phyloP scores from a whole-genome alignment of 2,329 filamentous ascomycete species.

The Xylariales sp. region DNA sequence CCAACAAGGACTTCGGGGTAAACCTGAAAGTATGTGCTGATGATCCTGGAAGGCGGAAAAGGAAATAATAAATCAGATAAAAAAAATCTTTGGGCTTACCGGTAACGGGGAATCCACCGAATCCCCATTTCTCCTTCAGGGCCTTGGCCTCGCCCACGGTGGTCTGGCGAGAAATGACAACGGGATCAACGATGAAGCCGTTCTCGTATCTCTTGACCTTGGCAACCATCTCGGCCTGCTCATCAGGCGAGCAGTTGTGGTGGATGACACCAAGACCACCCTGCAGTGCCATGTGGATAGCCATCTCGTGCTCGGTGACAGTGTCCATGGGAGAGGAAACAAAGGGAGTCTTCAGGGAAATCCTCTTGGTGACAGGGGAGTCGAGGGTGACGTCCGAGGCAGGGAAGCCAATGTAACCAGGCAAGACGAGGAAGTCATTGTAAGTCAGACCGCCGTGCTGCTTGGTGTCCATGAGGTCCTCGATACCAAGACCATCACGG shows the following conservation, averaged over 20 bases:
- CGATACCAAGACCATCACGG: constrained; percentile 81
- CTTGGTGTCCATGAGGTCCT: constrained; percentile 85
- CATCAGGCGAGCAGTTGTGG: constrained; percentile 98
- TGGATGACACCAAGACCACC: constrained; percentile 92
- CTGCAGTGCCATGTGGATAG: constrained; percentile 90
- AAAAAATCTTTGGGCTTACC: constrained; percentile 63
- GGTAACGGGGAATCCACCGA: constrained; percentile 97
- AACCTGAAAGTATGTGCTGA: no score
- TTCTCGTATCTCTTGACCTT: constrained; percentile 99
- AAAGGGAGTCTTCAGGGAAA: constrained; percentile 93
- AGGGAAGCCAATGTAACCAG: constrained; percentile 97
- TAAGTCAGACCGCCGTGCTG: constrained; percentile 93
- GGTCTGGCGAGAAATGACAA: constrained; percentile 82
- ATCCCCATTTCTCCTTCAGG: constrained; percentile 96
- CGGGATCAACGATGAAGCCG: constrained; percentile 94
- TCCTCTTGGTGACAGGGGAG: constrained; percentile 89
- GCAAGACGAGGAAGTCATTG: constrained; percentile 96
- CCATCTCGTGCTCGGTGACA: constrained; percentile 99
- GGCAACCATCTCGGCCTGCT: constrained; percentile 97
- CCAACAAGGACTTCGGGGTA: no score
- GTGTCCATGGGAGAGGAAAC: constrained; percentile 99
- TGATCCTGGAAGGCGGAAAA: background rate
- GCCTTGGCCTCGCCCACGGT: constrained; percentile 89
- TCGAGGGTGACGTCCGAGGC: constrained; percentile 86
- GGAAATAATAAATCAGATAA: no score